phyloP scores from a whole-genome alignment of 768 basidiomycete species.

The Lactifluus echinatus region DNA sequence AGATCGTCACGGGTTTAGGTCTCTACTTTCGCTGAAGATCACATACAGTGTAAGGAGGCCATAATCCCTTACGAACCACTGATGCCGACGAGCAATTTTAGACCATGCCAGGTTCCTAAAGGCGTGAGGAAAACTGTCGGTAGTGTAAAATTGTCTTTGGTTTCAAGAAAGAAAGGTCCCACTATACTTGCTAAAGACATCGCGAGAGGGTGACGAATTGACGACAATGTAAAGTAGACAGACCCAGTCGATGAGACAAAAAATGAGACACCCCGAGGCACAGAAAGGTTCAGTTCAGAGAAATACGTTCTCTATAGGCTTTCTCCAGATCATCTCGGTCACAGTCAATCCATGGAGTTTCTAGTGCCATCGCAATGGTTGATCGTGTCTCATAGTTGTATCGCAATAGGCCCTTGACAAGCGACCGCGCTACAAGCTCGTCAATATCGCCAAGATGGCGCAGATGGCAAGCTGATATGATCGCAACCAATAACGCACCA shows the following conservation, averaged over 20 bases:
- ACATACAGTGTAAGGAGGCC: constrained; percentile 61
- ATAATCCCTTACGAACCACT: constrained; percentile 19
- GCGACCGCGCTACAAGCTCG: constrained; percentile 40
- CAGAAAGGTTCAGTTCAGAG: constrained; percentile 3
- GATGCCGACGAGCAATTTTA: constrained; percentile 27
- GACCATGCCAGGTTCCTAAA: constrained; percentile 89
- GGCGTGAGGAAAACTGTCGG: constrained; percentile 35
- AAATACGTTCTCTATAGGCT: constrained; percentile 51
- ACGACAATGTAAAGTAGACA: constrained; percentile 2
- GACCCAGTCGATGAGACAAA: not conserved
- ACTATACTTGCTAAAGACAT: constrained; percentile 5
- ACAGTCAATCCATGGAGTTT: constrained; percentile 55
- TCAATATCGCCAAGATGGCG: not conserved
- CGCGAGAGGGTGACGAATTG: constrained; percentile 11
- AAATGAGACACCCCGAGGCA: not conserved
- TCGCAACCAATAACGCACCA: constrained; percentile 36
- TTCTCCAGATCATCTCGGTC: constrained; percentile 54
- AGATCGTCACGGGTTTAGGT: constrained; percentile 40
- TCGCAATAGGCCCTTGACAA: constrained; percentile 55
- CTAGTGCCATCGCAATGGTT: constrained; percentile 53
- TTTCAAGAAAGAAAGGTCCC: not conserved
- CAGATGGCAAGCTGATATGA: not conserved
- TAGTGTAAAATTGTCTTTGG: not conserved
- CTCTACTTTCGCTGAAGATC: constrained; percentile 83
- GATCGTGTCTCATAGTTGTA: constrained; percentile 49